Evolutionary conservation across 2,329 filamentous ascomycete species (phyloP), one percentile per base, ranked within the genome.

Genomic region (Pyrenophora seminiperda): DNA sequence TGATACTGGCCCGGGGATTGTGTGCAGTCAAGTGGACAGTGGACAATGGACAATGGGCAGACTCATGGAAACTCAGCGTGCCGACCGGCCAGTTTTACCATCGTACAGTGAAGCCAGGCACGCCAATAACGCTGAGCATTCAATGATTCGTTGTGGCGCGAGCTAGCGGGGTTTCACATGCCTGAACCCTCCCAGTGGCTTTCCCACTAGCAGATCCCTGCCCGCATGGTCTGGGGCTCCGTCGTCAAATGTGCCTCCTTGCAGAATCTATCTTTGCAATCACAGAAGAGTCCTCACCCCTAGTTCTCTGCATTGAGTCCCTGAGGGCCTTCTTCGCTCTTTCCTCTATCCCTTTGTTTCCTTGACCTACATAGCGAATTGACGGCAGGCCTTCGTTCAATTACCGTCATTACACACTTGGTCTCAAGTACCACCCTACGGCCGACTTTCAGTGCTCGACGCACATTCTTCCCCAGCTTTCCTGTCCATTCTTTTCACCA

Each of bases 311-410:
- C 50, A 45, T 56, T 58, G 54, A 50, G 51, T 50, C 41, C 51
- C 41, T 20, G 38, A 54, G 59, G 57, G 61, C 9, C 62, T 57
- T 47, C 53, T 54, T 53, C 55, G 41, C 56, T 66, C 63, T 41
- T 56, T 62, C 52, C 34, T 41, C 18, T 47, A n/a, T 51, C 42
- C 61, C 53, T 19, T 54, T 58, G 36, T 62, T 58, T 57, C 46
- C 43, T 60, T 54, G 15, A 29, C 40, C 49, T 20, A 17, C 48
- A 41, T 53, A 50, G 49, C 58, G 52, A 54, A 41, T 19, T 50
- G 53, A 63, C 66, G 63, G 67, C 67, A 56, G 66, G 66, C 63
- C 65, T 61, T 62, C 59, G 65, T 63, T 63, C 61, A 60, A 60
- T 65, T 47, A 57, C 65, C 59, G 56, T 64, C 61, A 37, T 53